phyloP scores from a whole-genome alignment of 495 filamentous ascomycete species.

The Talaromyces nanjingensis region DNA sequence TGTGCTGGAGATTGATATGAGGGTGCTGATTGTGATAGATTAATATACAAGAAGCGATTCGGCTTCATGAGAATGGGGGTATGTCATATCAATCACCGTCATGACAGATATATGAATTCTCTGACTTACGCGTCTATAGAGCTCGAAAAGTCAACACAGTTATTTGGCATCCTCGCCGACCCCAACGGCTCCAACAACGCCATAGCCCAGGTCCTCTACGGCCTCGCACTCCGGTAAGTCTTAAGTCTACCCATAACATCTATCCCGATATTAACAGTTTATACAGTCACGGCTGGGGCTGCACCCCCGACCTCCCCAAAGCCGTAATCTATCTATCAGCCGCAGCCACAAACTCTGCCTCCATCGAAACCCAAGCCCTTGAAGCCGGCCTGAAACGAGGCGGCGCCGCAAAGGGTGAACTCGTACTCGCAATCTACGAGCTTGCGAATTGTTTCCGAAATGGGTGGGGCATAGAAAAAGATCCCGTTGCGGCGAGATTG shows the following conservation, averaged over 20 bases:
- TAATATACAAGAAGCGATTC: conserved; percentile 93
- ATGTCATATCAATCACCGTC: conserved; percentile 14
- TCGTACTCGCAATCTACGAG: conserved; percentile 96
- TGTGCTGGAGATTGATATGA: too few relatives aligned
- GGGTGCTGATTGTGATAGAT: conserved; percentile 48
- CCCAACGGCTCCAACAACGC: conserved; percentile 83
- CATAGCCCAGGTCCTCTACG: conserved; percentile 92
- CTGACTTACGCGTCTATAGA: conserved; percentile 17
- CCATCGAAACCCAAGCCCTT: conserved; percentile 76
- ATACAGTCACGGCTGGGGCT: conserved; percentile 88
- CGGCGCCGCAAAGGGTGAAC: conserved; percentile 90
- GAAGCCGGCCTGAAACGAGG: conserved; percentile 84
- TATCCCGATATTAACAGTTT: too few relatives aligned
- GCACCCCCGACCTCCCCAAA: conserved; percentile 57
- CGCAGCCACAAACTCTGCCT: conserved; percentile 86
- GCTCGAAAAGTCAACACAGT: conserved; percentile 65
- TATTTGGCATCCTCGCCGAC: conserved; percentile 86
- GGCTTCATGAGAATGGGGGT: conserved; percentile 80
- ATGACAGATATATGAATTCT: neutral
- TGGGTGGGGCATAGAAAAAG: conserved; percentile 89
- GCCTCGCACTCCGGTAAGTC: conserved; percentile 89
- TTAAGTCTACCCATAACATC: too few relatives aligned
- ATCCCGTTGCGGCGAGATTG: conserved; percentile 80
- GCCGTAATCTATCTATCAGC: conserved; percentile 78
- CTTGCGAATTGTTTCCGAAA: conserved; percentile 90